phyloP scores from a whole-genome alignment of 495 filamentous ascomycete species.

The Recurvomyces mirabilis region DNA sequence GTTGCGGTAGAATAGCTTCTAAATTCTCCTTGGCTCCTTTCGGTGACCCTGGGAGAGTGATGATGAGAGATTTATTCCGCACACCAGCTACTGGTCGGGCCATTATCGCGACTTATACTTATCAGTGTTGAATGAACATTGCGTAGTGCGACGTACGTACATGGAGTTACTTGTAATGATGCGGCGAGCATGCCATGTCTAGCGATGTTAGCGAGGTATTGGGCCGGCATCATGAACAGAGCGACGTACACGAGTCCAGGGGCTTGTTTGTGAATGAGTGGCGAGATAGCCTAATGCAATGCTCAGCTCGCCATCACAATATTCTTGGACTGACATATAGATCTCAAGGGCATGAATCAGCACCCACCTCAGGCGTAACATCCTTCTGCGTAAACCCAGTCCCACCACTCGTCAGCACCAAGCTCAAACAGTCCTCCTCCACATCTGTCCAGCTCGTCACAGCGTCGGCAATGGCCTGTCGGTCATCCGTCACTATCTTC shows the following conservation, averaged over 20 bases:
- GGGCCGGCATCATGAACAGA: slow-evolving; percentile 2
- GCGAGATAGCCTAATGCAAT: slow-evolving; percentile 56
- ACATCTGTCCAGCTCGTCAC: slow-evolving; percentile 60
- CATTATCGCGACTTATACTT: slow-evolving; percentile 78
- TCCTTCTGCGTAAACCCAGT: slow-evolving; percentile 91
- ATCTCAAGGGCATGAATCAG: too few relatives aligned
- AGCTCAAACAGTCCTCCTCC: slow-evolving; percentile 49
- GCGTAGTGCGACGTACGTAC: slow-evolving; percentile 40
- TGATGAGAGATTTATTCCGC: slow-evolving; percentile 68
- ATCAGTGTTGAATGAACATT: slow-evolving; percentile 16
- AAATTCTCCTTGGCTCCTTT: slow-evolving; percentile 97
- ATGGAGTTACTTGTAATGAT: slow-evolving; percentile 78
- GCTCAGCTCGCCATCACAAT: too few relatives aligned
- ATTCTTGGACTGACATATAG: too few relatives aligned
- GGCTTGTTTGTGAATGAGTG: slow-evolving; percentile 75
- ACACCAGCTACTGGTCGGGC: slow-evolving; percentile 86
- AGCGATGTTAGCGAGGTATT: slow-evolving; percentile 23
- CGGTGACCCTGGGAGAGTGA: slow-evolving; percentile 88
- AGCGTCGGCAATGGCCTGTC: slow-evolving; percentile 58
- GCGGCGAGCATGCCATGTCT: slow-evolving; percentile 88
- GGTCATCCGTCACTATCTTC: slow-evolving; percentile 72
- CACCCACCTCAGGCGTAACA: slow-evolving; percentile 73
- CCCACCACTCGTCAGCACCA: slow-evolving; percentile 81
- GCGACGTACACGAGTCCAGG: slow-evolving; percentile 67
- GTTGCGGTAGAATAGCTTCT: slow-evolving; percentile 72